Base-by-base conservation (phyloP, 1,139 yeast species). In the Sugiyamaella castrensis region DNA sequence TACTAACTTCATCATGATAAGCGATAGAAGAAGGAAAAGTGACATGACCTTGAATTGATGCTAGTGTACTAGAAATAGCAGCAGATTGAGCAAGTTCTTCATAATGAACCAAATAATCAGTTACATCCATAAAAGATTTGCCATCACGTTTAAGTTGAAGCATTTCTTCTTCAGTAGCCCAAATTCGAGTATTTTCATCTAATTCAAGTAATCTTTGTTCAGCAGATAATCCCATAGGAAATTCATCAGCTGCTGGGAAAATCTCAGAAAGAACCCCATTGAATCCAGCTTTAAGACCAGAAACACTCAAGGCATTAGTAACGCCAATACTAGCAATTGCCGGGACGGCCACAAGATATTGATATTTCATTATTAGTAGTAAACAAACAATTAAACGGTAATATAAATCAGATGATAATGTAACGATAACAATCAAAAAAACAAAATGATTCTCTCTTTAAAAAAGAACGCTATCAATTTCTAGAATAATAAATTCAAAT, bases 41-140 rank as follows among this genome's bases (percentile, higher is more conserved):
- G 59, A 81, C 82, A 16, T 51, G 60, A 1, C 80, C 60, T 1
- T 80, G 65, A 1, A 48, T 40, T n/a, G 37, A 47, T 7, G 32
- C 43, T 12, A 40, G 48, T 12, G 49, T 33, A 11, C 30, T 16
- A 34, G 35, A 19, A 9, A 47, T 46, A 8, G 45, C 37, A 24
- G 48, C 42, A 11, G 54, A 16, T 4, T 19, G 16, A 13, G 11
- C 43, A 27, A 40, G 15, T 15, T 16, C 24, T 16, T 31, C 32
- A 56, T 54, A 35, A 47, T 52, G 41, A 27, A 55, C 60, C 27
- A 73, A 63, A 55, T 54, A 62, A 36, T 73, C 72, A 7, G 96
- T 86, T 36, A 87, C 75, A 67, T 88, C 96, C 57, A 87, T 78
- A 64, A 86, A 87, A 35, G 73, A 75, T 36, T 74, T 67, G 40